Base-by-base conservation (phyloP, 345 rosid genomes). In the Hibiscus tridactylites region DNA sequence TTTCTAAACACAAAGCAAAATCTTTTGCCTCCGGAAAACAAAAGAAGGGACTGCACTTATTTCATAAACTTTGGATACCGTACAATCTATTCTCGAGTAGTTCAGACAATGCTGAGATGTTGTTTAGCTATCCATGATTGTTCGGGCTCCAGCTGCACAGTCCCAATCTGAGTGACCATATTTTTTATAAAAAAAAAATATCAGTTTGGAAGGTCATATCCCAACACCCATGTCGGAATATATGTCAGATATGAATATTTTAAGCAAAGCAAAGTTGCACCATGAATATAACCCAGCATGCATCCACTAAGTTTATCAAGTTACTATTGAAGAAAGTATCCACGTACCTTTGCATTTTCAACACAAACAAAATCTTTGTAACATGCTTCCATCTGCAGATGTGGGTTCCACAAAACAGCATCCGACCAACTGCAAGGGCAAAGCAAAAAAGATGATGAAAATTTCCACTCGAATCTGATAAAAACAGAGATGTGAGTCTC, bases 401-500 rank as follows among this genome's bases (percentile, higher is more conserved):
- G 91, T 8, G 98, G 97, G 74, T 91, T 91, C 97, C 98, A 91
- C 64, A 94, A 64, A 75, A 94, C 98, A 17, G 89, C 88, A 82
- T 91, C 98, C 2, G 96, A 88, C 98, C 98, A 94, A 79, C 97
- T 91, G 81, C 75, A 78, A 49, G 29, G 61, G 77, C 52, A 75
- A 16, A 54, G 26, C 71, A 37, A 60, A 50, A 62, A 33, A 46
- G 12, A 3, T 17, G 12, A 52, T 11, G 39, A 67, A 72, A 69
- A 58, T 70, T 5, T 21, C 16, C 63, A 56, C 24, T 13, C 71
- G 49, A 57, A 12, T 62, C 35, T 21, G 10, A 13, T 58, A 11
- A 68, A 75, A 78, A 67, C n/a, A 47, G 7, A 46, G 28, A 28
- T 46, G 17, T 2, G 60, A 71, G 59, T 5, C 3, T 29, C 29